Evolutionary conservation across 2,329 filamentous ascomycete species (phyloP).

Genomic region (Sclerotinia borealis): DNA sequence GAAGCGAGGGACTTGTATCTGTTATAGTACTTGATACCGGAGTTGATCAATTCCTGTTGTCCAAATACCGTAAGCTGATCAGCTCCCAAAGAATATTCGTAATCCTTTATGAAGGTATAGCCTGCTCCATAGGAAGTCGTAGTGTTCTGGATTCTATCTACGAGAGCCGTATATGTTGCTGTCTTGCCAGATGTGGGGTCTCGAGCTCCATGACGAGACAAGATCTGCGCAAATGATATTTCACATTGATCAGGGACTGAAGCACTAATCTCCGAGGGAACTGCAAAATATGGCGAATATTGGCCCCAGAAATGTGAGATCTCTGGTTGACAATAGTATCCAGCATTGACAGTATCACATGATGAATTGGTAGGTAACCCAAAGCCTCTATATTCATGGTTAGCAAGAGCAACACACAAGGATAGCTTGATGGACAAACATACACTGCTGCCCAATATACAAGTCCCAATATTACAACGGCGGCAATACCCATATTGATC

Average conservation of each 20-base stretch:
- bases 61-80: constrained; percentile 66
- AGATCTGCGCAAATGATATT: constrained; percentile 71
- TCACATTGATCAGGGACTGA: constrained; percentile 59
- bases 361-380: constrained; percentile 14
- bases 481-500: constrained; percentile 14
- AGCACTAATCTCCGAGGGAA: constrained; percentile 59
- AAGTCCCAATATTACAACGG: constrained; percentile 21
- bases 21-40: constrained; percentile 68
- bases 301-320: constrained; percentile 62
- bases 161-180: constrained; percentile 52
- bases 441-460: constrained; percentile 24
- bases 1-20: constrained; percentile 62
- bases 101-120: constrained; percentile 66
- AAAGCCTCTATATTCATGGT: constrained; percentile 16
- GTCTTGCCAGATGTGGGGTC: constrained; percentile 70
- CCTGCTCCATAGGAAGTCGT: constrained; percentile 52
- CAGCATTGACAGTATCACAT: constrained; percentile 29
- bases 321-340: constrained; percentile 30
- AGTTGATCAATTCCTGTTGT: constrained; percentile 63
- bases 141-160: constrained; percentile 57
- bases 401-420: background rate
- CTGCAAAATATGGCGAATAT: constrained; percentile 78
- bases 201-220: constrained; percentile 80
- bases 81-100: constrained; percentile 63
- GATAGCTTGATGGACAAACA: constrained; percentile 3